Base-by-base conservation (phyloP, 495 filamentous ascomycete species). In the Talaromyces nanjingensis region DNA sequence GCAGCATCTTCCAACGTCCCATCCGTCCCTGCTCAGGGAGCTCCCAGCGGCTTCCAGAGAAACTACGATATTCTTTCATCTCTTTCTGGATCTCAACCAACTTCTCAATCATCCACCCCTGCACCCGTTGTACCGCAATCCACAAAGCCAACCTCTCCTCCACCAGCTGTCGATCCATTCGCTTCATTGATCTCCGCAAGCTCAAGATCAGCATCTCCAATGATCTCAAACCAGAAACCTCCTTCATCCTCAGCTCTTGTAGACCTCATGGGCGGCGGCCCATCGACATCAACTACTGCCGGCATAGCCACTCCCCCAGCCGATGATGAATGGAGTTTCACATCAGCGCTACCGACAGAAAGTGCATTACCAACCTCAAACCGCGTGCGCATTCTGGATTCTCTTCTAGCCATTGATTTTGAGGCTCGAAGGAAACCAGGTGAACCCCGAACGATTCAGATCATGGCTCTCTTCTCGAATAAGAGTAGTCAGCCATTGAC, bases 291-390 rank as follows among this genome's bases (percentile, higher is more conserved):
- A 9, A 59, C 27, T 33, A 37, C 66, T 74, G 11, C 55, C 67
- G 27, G 33, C 63, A 3, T n/a, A 11, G 65, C 65, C 60, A 68
- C 75, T 58, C 69, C 34, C 3, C 25, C 71, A 29, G 77, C 70
- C 67, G 79, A 87, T 60, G 94, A 98, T 65, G 94, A 98, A 68
- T 98, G 94, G 94, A 86, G 87, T 39, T 98, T 98, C 70, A 82
- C 90, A 7, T 97, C 94, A 4, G 90, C 94, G 0, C 77, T 98
- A 3, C 92, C 92, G 0, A 85, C 88, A 29, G 78, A 73, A 25
- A 75, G 72, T 34, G 65, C 74, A 1, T 73, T 84, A 1, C 80
- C 83, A 11, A 84, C 80, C 27, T 78, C 79, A 0, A 84, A 92
- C 64, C 79, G 82, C 14, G 71, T 96, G 14, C 70, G 79, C 7